phyloP scores from a whole-genome alignment of 352 stramenopile genomes.

The Pythium rhizo-oryzae region DNA sequence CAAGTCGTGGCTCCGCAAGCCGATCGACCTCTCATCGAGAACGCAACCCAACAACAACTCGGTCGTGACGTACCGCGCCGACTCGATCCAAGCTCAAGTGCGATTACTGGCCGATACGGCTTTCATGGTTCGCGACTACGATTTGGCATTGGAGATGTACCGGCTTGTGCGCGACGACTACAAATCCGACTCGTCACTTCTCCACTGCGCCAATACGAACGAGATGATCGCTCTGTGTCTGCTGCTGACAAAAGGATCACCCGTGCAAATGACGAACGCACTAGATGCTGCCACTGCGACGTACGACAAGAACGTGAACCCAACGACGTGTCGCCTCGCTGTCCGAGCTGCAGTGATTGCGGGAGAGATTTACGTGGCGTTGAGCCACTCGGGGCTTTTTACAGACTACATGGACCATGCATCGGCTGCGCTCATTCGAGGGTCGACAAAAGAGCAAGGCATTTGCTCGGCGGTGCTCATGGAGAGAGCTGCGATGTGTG shows the following conservation, averaged over 20 bases:
- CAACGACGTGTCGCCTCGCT: slow-evolving; percentile 52
- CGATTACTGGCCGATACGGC: slow-evolving; percentile 88
- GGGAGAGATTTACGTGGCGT: slow-evolving; percentile 77
- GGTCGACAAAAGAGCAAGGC: slow-evolving; percentile 83
- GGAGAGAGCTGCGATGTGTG: slow-evolving; percentile 78
- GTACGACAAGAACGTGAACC: slow-evolving; percentile 63
- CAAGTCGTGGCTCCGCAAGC: slow-evolving; percentile 91
- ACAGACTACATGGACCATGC: slow-evolving; percentile 90
- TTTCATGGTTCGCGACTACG: slow-evolving; percentile 91
- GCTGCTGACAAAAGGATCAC: slow-evolving; percentile 74
- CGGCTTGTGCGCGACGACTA: slow-evolving; percentile 90
- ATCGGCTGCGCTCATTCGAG: slow-evolving; percentile 78
- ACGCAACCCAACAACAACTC: slow-evolving; percentile 24
- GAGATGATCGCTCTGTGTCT: slow-evolving; percentile 90
- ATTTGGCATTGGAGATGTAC: slow-evolving; percentile 90
- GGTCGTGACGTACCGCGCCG: slow-evolving; percentile 61
- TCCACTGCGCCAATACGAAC: slow-evolving; percentile 84
- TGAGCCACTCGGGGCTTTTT: slow-evolving; percentile 76
- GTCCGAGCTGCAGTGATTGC: slow-evolving; percentile 72
- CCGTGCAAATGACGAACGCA: slow-evolving; percentile 85
- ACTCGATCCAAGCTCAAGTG: slow-evolving; percentile 91
- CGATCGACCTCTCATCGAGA: slow-evolving; percentile 62
- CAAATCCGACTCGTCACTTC: slow-evolving; percentile 87
- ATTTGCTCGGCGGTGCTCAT: slow-evolving; percentile 86
- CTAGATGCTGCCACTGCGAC: slow-evolving; percentile 65